Conservation (phyloP, 495 filamentous ascomycete genomes). For the Pseudomonodictys pantanalensis region DNA sequence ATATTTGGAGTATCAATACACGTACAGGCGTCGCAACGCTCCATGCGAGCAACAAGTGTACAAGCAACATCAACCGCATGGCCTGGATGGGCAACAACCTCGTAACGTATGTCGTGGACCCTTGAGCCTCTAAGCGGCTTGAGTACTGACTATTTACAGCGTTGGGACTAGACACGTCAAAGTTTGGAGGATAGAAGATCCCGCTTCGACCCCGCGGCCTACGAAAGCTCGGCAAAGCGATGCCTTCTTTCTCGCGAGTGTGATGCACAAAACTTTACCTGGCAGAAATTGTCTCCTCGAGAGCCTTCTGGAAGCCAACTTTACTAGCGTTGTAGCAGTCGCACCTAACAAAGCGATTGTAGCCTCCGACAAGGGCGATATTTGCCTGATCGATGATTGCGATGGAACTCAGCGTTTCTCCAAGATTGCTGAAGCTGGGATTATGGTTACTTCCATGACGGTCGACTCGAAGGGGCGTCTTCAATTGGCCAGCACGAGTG, state of each 20-base stretch:
- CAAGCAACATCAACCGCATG: constrained; percentile 74
- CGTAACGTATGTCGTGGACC: constrained; percentile 54
- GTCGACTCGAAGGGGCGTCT: constrained; percentile 34
- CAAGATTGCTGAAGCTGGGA: constrained; percentile 59
- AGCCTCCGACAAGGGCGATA: constrained; percentile 68
- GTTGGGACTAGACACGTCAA: constrained; percentile 90
- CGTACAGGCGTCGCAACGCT: constrained; percentile 81
- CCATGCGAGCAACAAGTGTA: constrained; percentile 93
- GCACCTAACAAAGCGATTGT: constrained; percentile 62
- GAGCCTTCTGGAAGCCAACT: constrained; percentile 73
- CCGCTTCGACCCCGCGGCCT: constrained; percentile 45
- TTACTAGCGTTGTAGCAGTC: constrained; percentile 73
- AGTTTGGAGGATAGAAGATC: constrained; percentile 80
- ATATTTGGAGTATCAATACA: constrained; percentile 81
- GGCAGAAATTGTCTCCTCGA: constrained; percentile 71
- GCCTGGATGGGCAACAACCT: constrained; percentile 77
- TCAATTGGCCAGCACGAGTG: constrained; percentile 30
- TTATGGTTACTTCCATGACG: constrained; percentile 55
- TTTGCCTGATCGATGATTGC: constrained; percentile 78
- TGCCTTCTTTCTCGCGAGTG: constrained; percentile 43
- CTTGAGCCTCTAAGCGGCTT: background rate
- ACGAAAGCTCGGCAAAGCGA: constrained; percentile 48
- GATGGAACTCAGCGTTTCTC: constrained; percentile 67
- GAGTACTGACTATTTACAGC: constrained; percentile 43
- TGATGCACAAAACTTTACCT: constrained; percentile 43